A percentile compares a stretch with the other conserved stretches of the same genome.
These are phyloP conservation scores for Arthrinium phaeospermum DNA, from an alignment of 2,329 filamentous ascomycete species.

Conservation along the genomic window DNA sequence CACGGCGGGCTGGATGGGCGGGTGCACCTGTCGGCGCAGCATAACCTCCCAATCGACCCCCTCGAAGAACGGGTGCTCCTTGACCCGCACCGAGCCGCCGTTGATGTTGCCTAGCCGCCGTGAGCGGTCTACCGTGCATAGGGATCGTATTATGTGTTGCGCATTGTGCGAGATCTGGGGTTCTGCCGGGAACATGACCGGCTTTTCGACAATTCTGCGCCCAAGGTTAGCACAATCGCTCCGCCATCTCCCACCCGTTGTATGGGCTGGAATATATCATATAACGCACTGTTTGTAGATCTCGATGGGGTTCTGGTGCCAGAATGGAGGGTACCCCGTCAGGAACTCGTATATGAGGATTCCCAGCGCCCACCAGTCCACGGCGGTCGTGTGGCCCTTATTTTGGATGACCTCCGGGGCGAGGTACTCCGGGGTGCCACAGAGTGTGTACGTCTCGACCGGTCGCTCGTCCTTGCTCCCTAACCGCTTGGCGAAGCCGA, in stretches of 20 bases:
- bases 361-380: conserved; percentile 88
- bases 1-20: conserved; percentile 78
- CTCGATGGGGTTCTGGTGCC: conserved; percentile 85
- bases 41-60: conserved; percentile 77
- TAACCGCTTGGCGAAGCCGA: conserved; percentile 83
- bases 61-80: conserved; percentile 77
- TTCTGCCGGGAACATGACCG: conserved; percentile 74
- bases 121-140: conserved; percentile 81
- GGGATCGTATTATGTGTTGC: conserved; percentile 74
- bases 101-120: conserved; percentile 79
- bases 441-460: conserved; percentile 80
- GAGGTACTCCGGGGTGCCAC: conserved; percentile 83
- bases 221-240: not conserved
- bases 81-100: conserved; percentile 74
- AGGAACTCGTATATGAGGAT: conserved; percentile 86
- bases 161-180: conserved; percentile 69
- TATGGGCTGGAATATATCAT: not conserved
- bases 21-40: conserved; percentile 65
- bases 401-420: conserved; percentile 86
- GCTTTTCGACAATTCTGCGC: conserved; percentile 76
- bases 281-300: conserved; percentile 76
- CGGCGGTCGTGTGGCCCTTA: conserved; percentile 76
- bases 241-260: not conserved
- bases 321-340: conserved; percentile 85
- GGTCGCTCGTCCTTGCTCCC: conserved; percentile 58